These are phyloP conservation scores for Rhytidiadelphus loreus DNA, from an alignment of 225 moss, liverwort and hornwort species.

Conservation along the genomic window DNA sequence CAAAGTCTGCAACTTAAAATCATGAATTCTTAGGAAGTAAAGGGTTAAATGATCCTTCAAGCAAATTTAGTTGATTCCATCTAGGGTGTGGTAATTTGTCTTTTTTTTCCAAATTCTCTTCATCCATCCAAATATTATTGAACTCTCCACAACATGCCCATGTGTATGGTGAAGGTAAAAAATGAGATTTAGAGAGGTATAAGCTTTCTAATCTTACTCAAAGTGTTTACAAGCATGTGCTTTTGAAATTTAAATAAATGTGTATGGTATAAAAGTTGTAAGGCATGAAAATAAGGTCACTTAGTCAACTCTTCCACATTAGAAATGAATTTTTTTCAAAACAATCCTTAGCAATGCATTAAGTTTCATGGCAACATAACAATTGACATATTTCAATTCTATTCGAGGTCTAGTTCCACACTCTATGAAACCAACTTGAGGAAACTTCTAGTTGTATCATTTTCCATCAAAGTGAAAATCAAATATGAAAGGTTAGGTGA, in stretches of 20 bases:
- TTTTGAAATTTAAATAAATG: background rate
- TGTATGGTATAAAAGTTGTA: background rate
- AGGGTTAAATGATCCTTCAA: background rate
- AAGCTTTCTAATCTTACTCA: background rate
- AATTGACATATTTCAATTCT: background rate
- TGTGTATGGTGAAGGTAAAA: background rate
- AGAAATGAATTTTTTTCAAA: background rate
- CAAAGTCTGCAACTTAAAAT: no score
- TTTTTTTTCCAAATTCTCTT: background rate
- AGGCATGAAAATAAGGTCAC: rapidly evolving
- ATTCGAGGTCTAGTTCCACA: rapidly evolving
- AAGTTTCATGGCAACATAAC: background rate
- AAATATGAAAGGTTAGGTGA: background rate
- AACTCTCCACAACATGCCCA: background rate
- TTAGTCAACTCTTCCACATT: background rate
- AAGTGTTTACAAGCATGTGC: background rate
- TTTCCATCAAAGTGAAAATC: background rate
- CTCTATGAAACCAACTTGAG: background rate
- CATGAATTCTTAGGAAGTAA: no score
- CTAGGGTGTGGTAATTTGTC: rapidly evolving
- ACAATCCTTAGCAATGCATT: background rate
- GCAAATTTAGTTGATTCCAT: background rate
- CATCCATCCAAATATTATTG: background rate
- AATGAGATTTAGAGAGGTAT: no score
- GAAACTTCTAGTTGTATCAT: background rate